These are phyloP conservation scores for Kalmusia sp. DNA, from an alignment of 2,329 filamentous ascomycete genomes.

Conservation along the genomic window DNA sequence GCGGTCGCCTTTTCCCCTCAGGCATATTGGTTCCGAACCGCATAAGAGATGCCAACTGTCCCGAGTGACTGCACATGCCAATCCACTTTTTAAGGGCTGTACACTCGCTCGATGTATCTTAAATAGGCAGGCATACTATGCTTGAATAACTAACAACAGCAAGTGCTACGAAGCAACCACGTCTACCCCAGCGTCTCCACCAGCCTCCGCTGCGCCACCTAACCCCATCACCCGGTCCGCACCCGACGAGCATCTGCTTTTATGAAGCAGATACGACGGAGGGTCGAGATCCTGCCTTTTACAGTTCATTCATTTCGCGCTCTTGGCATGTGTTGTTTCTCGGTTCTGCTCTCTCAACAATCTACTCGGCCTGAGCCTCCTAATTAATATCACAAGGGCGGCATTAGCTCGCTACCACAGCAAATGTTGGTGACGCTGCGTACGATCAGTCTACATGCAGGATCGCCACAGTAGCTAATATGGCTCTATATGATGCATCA, in stretches of 20 bases:
- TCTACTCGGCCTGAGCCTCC: constrained; percentile 3
- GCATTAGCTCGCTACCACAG: constrained; percentile 10
- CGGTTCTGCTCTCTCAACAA: constrained; percentile 5
- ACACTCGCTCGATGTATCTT: not conserved
- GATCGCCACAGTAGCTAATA: constrained; percentile 25
- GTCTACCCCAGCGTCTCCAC: constrained; percentile 6
- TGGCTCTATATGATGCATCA: constrained; percentile 22
- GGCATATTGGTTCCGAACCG: not conserved
- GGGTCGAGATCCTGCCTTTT: constrained; percentile 2
- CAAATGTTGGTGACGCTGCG: constrained; percentile 7
- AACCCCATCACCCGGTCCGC: constrained; percentile 19
- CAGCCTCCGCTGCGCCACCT: constrained; percentile 7
- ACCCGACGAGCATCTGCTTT: constrained; percentile 1
- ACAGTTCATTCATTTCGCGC: constrained; percentile 5
- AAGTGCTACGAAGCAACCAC: not conserved
- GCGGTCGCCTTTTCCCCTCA: not conserved
- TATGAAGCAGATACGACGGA: constrained; percentile 3
- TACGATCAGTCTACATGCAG: constrained; percentile 13
- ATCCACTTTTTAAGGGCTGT: not conserved
- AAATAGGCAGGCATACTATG: not conserved
- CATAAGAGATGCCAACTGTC: not conserved
- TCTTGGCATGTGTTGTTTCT: constrained; percentile 7
- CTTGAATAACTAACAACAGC: not conserved
- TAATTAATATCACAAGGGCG: constrained; percentile 9
- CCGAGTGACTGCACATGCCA: not conserved